Evolutionary conservation across 2,329 filamentous ascomycete species (phyloP), one percentile per base, ranked within the genome.

Genomic region (Dendryphion nanum): DNA sequence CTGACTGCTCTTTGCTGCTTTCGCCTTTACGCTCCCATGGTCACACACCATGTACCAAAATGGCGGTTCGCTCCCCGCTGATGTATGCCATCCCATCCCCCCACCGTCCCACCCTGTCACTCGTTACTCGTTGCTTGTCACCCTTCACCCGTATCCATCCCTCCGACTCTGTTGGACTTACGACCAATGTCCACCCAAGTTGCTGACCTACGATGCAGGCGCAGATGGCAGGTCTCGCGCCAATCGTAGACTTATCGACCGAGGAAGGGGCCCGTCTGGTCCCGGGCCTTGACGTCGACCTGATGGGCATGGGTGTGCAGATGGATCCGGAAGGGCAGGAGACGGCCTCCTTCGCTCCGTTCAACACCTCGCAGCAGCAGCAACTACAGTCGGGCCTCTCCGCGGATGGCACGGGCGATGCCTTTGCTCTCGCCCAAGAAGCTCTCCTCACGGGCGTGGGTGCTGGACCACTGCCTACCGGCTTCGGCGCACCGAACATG

Each of bases 381-480:
- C 44, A 53, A 45, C 50, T 61, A 44, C 55, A 53, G 43, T 44
- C 55, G 41, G 29, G 15, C 17, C 18, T 35, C 12, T 16, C 47
- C 17, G 38, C 44, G 32, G 40, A 51, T 34, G 41, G 47, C 36
- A 40, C 53, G 26, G 50, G 45, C 42, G 59, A 65, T 45, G 51
- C 45, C 39, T 53, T 48, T 38, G 40, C 53, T 6, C 38, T 55
- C 19, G 40, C 16, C 6, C 50, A 55, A 37, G 55, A 57, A 34
- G 53, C 47, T 26, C 51, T 51, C 34, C 61, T 69, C 59, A 64
- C 66, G 10, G 74, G 69, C 30, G 71, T 70, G 4, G 76, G 76
- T 37, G 76, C 75, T 31, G 76, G 76, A 17, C 76, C 76, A n/a
- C 60, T 78, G 45, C 76, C 76, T 13, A 75, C 74, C 3, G 74